Conservation (phyloP, 805 yeast species). For the Lipomyces kockii region DNA sequence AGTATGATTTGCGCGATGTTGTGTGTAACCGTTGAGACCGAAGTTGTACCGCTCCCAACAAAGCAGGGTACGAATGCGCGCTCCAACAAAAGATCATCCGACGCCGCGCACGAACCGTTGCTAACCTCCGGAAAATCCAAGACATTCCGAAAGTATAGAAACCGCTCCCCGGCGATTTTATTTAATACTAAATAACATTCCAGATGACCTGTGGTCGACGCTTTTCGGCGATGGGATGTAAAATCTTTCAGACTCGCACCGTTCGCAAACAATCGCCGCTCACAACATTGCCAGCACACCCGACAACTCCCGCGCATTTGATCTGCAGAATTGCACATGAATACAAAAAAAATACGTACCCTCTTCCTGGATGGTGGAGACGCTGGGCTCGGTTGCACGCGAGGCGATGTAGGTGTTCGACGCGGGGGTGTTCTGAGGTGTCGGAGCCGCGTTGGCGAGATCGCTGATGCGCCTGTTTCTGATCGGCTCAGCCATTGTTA, state of each 20-base stretch:
- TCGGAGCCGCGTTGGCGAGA: constrained; percentile 85
- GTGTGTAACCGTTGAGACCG: background rate
- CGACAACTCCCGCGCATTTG: background rate
- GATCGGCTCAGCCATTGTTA: constrained; percentile 82
- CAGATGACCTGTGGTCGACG: background rate
- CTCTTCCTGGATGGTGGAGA: constrained; percentile 79
- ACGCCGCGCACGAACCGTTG: background rate
- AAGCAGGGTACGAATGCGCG: background rate
- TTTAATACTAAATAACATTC: background rate
- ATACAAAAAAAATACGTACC: constrained; percentile 42
- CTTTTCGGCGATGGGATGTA: no score
- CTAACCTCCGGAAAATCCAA: background rate
- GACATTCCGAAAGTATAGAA: background rate
- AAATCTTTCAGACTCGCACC: no score
- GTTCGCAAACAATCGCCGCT: no score
- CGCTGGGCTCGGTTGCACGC: constrained; percentile 48
- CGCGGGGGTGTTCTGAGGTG: constrained; percentile 98
- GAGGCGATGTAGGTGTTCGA: constrained; percentile 65
- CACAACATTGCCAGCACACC: background rate
- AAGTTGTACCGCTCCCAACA: constrained; percentile 1
- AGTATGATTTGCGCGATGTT: background rate
- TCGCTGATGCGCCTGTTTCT: constrained; percentile 70
- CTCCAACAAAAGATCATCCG: background rate
- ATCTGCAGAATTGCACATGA: background rate
- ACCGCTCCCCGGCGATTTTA: background rate